These are phyloP conservation scores for Stevia rebaudiana DNA, from an alignment of 140 eudicot genomes.

Conservation along the genomic window DNA sequence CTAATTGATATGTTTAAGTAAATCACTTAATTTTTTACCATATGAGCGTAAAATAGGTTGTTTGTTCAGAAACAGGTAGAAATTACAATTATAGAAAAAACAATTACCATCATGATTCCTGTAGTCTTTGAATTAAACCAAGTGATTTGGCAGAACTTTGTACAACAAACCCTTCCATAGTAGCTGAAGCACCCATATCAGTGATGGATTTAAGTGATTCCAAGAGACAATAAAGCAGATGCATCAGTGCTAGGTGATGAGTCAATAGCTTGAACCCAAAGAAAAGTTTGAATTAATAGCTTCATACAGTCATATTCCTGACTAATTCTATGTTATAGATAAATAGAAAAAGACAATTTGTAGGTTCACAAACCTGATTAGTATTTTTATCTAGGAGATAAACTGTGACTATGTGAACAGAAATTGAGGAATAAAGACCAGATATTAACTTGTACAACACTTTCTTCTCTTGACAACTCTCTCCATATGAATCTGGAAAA, in stretches of 20 bases:
- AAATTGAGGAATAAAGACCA: slow-evolving; percentile 86
- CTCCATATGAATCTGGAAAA: slow-evolving; percentile 67
- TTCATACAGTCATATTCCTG: too few species aligned
- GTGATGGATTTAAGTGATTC: slow-evolving; percentile 73
- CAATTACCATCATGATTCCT: slow-evolving; percentile 36
- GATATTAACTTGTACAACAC: slow-evolving; percentile 79
- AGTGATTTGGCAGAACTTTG: too few species aligned
- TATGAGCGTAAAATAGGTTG: too few species aligned
- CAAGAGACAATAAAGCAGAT: slow-evolving; percentile 75
- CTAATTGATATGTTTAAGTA: too few species aligned
- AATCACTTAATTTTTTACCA: too few species aligned
- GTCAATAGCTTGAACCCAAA: too few species aligned
- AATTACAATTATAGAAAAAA: too few species aligned
- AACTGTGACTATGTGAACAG: slow-evolving; percentile 72
- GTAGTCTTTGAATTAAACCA: slow-evolving; percentile 28
- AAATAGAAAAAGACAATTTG: too few species aligned
- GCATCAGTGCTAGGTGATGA: slow-evolving; percentile 78
- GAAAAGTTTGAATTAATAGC: too few species aligned
- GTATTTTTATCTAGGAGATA: slow-evolving; percentile 64
- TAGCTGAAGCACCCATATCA: slow-evolving; percentile 61
- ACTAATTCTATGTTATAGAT: too few species aligned
- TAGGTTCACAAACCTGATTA: slow-evolving; percentile 66
- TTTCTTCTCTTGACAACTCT: slow-evolving; percentile 74
- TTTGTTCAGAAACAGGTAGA: too few species aligned
- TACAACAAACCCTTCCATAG: slow-evolving; percentile 30